A percentile compares a stretch with the other conserved stretches of the same genome.
phyloP scores from a whole-genome alignment of 106 monocot genomes.

The Allium cepa region DNA sequence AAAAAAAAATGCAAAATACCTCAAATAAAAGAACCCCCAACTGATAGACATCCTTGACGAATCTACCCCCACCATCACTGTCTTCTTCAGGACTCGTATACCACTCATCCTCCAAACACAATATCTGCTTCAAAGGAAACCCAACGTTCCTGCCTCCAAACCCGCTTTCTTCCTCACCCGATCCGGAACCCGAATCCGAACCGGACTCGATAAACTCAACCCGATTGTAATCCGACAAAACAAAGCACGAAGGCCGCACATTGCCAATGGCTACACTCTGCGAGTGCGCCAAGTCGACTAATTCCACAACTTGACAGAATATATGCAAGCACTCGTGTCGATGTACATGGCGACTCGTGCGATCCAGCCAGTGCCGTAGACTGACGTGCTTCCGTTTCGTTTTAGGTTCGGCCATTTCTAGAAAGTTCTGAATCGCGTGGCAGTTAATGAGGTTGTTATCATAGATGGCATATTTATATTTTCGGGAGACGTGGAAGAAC shows the following conservation, averaged over 20 bases:
- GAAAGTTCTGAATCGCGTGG: too few relatives aligned
- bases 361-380: constrained; percentile 69
- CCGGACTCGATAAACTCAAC: constrained; percentile 77
- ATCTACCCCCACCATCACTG: constrained; percentile 6
- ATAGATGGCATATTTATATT: too few relatives aligned
- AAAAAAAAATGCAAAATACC: constrained; percentile 23
- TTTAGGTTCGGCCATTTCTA: constrained; percentile 1
- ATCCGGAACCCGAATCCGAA: constrained; percentile 62
- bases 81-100: constrained; percentile 74
- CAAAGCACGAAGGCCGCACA: constrained; percentile 73
- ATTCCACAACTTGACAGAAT: constrained; percentile 59
- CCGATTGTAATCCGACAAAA: constrained; percentile 46
- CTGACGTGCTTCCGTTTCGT: constrained; percentile 13
- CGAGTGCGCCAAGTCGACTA: constrained; percentile 49
- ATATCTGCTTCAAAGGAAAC: constrained; percentile 50
- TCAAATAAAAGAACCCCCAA: constrained; percentile 77
- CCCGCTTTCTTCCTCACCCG: constrained; percentile 6
- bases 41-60: constrained; percentile 63
- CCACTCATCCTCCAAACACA: constrained; percentile 61
- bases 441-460: neutral
- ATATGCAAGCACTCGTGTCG: constrained; percentile 57
- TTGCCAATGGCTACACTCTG: constrained; percentile 60
- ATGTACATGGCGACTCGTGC: constrained; percentile 47
- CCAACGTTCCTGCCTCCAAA: constrained; percentile 5
- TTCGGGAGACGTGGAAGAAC: too few relatives aligned